phyloP scores from a whole-genome alignment of 2,329 filamentous ascomycete species.

The Alternaria panax region DNA sequence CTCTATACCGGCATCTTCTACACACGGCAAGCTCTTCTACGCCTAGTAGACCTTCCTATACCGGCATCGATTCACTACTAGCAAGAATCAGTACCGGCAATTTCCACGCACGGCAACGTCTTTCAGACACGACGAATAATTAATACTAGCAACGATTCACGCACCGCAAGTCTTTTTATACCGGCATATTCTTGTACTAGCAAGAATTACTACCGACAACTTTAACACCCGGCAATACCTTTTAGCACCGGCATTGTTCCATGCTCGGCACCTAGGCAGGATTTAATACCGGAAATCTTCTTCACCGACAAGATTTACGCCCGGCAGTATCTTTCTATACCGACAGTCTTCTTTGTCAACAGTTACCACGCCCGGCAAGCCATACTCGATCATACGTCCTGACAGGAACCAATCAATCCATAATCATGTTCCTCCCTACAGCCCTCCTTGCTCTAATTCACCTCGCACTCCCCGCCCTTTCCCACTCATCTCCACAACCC shows the following conservation, averaged over 20 bases:
- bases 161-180: neutral
- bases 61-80: neutral
- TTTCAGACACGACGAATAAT: no score
- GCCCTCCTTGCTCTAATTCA: constrained; percentile 31
- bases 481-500: constrained; percentile 33
- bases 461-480: constrained; percentile 32
- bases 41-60: neutral
- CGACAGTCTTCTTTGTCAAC: neutral
- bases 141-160: no score
- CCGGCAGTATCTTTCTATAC: neutral
- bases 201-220: neutral
- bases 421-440: constrained; percentile 28
- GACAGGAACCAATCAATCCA: neutral
- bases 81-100: neutral
- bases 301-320: neutral
- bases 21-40: neutral
- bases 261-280: neutral
- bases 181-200: neutral
- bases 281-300: no score
- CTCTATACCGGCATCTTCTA: neutral
- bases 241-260: neutral
- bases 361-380: neutral
- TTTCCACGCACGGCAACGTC: neutral
- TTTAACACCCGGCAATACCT: neutral
- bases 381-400: neutral